Evolutionary conservation across 1,284 basidiomycete genomes (phyloP), one percentile per base, ranked within the genome.

Genomic region (Taiwanofungus camphoratus): DNA sequence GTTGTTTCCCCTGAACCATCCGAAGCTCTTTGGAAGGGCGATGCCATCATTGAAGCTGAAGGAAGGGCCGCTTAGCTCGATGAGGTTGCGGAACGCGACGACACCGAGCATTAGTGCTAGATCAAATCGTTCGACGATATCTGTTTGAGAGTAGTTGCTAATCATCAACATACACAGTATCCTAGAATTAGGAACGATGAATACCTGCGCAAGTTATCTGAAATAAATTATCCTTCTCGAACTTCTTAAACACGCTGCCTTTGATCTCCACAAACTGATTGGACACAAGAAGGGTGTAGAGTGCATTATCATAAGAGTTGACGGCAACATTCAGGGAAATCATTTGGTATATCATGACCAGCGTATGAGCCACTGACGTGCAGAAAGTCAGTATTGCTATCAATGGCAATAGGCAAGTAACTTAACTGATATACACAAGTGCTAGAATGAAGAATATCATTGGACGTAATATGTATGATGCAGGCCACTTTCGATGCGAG

Each of bases 231-330:
- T 99, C 96, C 64, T 98, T 99, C 63, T 99, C 96, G 56, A 99
- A 99, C 63, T 91, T 98, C 67, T 99, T 99, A 78, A 99, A 99
- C 0, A 99, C 96, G 55, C 87, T 94, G 29, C 95, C 94, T 66
- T 99, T 99, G 68, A 99, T 99, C 68, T 99, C 96, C 36, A 99
- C 95, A 59, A 99, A 99, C 62, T 99, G 96, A 62, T 99, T 99
- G 34, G 92, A 97, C 33, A 99, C 82, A 4, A 99, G 74, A 0
- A 99, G 76, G 0, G 95, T 97, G 24, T 99, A 74, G 11, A 99
- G 79, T 1, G 94, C 88, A 60, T 99, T 91, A 64, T 98, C 95
- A 65, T 96, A 99, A 13, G 93, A 95, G 66, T 99, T 99, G 63
- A 99, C 91, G 4, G 96, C 95, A 20, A 99, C 95, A 53, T 99